Evolutionary conservation across 345 rosid genomes (phyloP).

Genomic region (Noccaea caerulescens): DNA sequence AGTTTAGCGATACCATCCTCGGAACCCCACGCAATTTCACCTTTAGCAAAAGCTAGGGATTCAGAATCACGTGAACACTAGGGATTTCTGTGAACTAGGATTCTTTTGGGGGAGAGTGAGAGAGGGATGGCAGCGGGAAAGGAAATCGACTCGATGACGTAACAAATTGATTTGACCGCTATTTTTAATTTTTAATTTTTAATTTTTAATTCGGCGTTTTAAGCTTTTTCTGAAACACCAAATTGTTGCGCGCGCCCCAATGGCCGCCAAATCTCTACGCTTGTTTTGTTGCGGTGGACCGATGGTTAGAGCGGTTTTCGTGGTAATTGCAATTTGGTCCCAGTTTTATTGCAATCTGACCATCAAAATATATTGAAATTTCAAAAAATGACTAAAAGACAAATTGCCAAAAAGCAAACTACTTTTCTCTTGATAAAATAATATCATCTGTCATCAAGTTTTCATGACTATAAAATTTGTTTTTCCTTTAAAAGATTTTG

Average conservation of each 20-base stretch:
- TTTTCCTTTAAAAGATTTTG: too few relatives aligned
- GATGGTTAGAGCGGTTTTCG: neutral
- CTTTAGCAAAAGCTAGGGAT: neutral
- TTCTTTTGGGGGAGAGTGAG: constrained; percentile 1
- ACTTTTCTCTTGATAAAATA: too few relatives aligned
- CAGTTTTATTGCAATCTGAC: neutral
- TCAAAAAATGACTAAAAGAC: neutral
- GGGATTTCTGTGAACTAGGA: constrained; percentile 19
- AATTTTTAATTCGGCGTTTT: neutral
- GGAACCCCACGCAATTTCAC: constrained; percentile 4
- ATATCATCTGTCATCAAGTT: neutral
- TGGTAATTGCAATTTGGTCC: neutral
- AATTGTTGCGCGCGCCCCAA: neutral
- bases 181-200: neutral
- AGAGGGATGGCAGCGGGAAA: constrained; percentile 42
- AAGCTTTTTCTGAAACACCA: neutral
- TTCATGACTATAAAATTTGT: too few relatives aligned
- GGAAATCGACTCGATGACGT: neutral
- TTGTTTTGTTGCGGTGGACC: neutral
- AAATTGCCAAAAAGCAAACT: neutral
- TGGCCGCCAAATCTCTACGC: too few relatives aligned
- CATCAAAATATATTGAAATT: neutral
- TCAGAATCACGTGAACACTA: neutral
- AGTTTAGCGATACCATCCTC: constrained; percentile 59
- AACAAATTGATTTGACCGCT: neutral